Conservation (phyloP, 1,284 basidiomycete species). For the Calocybe gambosa region DNA sequence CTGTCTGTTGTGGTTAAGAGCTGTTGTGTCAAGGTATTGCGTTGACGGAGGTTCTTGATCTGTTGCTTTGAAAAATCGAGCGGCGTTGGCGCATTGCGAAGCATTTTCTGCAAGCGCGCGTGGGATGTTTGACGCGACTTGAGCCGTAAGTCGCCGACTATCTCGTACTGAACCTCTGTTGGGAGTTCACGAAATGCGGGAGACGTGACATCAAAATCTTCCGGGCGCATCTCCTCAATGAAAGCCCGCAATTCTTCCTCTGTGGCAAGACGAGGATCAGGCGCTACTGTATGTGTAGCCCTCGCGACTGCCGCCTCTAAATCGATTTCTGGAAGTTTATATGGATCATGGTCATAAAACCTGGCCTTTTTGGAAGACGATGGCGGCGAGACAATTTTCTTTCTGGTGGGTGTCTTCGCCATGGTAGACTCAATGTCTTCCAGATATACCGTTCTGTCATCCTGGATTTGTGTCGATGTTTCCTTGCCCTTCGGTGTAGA, state of each 20-base stretch:
- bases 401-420: slow-evolving; percentile 45
- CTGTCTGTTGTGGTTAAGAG: slow-evolving; percentile 91
- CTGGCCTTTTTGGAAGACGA: slow-evolving; percentile 53
- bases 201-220: slow-evolving; percentile 86
- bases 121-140: slow-evolving; percentile 94
- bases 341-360: slow-evolving; percentile 79
- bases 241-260: slow-evolving; percentile 88
- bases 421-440: slow-evolving; percentile 74
- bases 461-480: slow-evolving; percentile 36
- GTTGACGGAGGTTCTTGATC: slow-evolving; percentile 83
- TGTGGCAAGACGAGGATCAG: slow-evolving; percentile 89
- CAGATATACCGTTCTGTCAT: slow-evolving; percentile 75
- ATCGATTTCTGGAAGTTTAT: slow-evolving; percentile 72
- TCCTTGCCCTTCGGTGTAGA: slow-evolving; percentile 31
- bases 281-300: slow-evolving; percentile 49
- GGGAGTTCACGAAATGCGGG: slow-evolving; percentile 91
- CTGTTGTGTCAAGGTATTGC: slow-evolving; percentile 92
- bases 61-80: slow-evolving; percentile 96
- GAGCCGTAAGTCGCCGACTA: slow-evolving; percentile 90
- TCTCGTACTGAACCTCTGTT: slow-evolving; percentile 96
- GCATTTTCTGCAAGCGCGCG: slow-evolving; percentile 88
- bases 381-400: slow-evolving; percentile 25
- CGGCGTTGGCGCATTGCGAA: slow-evolving; percentile 73
- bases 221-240: slow-evolving; percentile 89
- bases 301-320: slow-evolving; percentile 55